Base-by-base conservation (phyloP, 345 rosid genomes). In the Carallia pectinifolia region DNA sequence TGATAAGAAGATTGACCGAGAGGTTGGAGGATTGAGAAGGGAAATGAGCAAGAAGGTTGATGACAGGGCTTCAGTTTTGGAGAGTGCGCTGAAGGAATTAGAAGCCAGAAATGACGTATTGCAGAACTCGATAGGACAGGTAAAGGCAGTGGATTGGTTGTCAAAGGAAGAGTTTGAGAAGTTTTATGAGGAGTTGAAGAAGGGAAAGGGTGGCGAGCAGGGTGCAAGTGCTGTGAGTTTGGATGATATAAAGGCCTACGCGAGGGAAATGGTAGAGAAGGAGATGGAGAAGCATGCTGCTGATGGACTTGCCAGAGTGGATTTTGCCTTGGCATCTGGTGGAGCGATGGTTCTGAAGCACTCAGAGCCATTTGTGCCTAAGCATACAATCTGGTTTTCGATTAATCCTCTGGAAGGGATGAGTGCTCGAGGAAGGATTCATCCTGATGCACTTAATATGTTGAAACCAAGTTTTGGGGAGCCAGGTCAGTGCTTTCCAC, bases 281-380 rank as follows among this genome's bases (percentile, higher is more conserved):
- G 99, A 92, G 80, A 90, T 95, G 52, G 92, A 85, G 66, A 95
- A 88, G 80, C 99, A 92, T 80, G 94, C 92, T 3, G 87, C 99
- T 0, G 98, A 95, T 86, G 99, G 99, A 47, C 96, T 95, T 64
- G 98, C 89, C 0, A 85, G 79, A 74, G 86, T 81, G 62, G 99
- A 95, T 29, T 88, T 85, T 77, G 99, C 97, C 0, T 69, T 92
- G 75, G 89, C 78, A 0, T 72, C 86, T 2, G 88, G 88, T 74
- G 99, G 99, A 53, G 99, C 79, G 60, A 72, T 60, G 62, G 94
- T 92, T 67, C 76, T 80, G 54, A 80, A 73, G 73, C 99, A 95
- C 71, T 92, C 99, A 0, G 96, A 90, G 62, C 89, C 91, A 6
- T 87, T 53, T 81, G 39, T 53, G 63, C 61, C 29, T 18, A 89